phyloP scores from a whole-genome alignment of 2,329 filamentous ascomycete species.

The Coniochaeta sp. region DNA sequence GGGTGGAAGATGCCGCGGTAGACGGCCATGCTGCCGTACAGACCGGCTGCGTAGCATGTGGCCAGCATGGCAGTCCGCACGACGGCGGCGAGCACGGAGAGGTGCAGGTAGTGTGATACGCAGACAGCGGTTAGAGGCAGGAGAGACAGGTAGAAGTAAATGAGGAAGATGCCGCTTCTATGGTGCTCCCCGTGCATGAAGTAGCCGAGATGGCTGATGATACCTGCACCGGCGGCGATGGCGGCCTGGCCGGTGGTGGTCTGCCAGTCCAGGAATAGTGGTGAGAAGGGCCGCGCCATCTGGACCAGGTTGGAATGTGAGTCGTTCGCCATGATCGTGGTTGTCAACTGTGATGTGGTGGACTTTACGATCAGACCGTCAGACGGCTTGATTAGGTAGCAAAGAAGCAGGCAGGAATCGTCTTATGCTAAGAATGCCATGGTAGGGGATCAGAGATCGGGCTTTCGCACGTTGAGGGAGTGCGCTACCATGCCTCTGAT shows the following conservation, averaged over 20 bases:
- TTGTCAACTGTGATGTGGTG: background rate
- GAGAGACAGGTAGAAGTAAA: background rate
- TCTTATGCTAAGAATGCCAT: background rate
- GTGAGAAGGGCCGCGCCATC: background rate
- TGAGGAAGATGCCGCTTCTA: slow-evolving; percentile 1
- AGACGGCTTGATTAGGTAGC: background rate
- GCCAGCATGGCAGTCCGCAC: background rate
- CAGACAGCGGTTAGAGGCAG: background rate
- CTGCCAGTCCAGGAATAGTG: background rate
- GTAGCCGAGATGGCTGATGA: slow-evolving; percentile 4
- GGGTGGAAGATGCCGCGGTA: slow-evolving; percentile 6
- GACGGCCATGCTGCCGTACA: slow-evolving; percentile 5
- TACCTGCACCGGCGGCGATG: slow-evolving; percentile 1
- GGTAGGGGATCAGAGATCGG: no score
- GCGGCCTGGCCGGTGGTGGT: slow-evolving; percentile 1
- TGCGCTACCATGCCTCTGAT: no score
- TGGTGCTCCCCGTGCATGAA: slow-evolving; percentile 7
- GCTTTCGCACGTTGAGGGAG: no score
- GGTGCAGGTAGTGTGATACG: slow-evolving; percentile 1
- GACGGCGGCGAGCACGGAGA: background rate
- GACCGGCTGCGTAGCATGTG: slow-evolving; percentile 1
- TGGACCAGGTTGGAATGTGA: background rate
- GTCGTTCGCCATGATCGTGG: background rate
- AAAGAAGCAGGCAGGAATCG: background rate
- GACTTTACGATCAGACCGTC: no score